Evolutionary conservation across 2,329 filamentous ascomycete genomes (phyloP).

Genomic region (Colletotrichum cereale): DNA sequence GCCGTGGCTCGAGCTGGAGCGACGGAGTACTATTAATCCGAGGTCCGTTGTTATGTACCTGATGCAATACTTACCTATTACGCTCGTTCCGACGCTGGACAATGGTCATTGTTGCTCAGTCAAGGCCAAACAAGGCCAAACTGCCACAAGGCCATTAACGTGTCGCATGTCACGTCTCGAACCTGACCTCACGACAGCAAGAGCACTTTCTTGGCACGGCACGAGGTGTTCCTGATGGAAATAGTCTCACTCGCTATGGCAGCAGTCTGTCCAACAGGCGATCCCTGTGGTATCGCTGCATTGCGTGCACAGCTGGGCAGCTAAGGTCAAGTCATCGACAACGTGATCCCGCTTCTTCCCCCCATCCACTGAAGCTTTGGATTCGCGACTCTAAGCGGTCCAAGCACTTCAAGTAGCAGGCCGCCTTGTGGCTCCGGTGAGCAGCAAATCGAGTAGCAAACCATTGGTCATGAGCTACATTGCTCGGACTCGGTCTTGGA

Average conservation of each 20-base stretch:
- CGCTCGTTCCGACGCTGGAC: background rate
- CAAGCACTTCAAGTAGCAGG: slow-evolving; percentile 21
- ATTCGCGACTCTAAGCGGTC: slow-evolving; percentile 26
- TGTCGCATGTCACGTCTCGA: slow-evolving; percentile 26
- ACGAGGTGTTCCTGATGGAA: background rate
- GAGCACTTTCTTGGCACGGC: slow-evolving; percentile 16
- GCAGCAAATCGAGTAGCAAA: slow-evolving; percentile 16
- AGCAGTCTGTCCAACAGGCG: slow-evolving; percentile 6
- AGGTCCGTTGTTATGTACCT: fast-evolving
- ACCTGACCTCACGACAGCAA: slow-evolving; percentile 12
- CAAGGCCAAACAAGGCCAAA: slow-evolving; percentile 2
- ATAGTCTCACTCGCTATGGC: slow-evolving; percentile 2
- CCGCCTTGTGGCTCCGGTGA: slow-evolving; percentile 15
- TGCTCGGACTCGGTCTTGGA: slow-evolving; percentile 20
- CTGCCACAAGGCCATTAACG: background rate
- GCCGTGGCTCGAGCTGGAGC: background rate
- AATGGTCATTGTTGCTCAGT: background rate
- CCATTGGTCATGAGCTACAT: slow-evolving; percentile 28
- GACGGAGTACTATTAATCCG: background rate
- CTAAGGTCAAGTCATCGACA: slow-evolving; percentile 20
- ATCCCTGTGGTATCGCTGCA: slow-evolving; percentile 33
- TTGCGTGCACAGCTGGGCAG: slow-evolving; percentile 32
- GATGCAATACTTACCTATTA: background rate
- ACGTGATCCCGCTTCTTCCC: slow-evolving; percentile 20
- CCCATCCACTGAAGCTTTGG: slow-evolving; percentile 34